A percentile compares a stretch with the other conserved stretches of the same genome.
These are phyloP conservation scores for Ensete ventricosum DNA, from an alignment of 176 grass and related monocot genomes.

Conservation along the genomic window DNA sequence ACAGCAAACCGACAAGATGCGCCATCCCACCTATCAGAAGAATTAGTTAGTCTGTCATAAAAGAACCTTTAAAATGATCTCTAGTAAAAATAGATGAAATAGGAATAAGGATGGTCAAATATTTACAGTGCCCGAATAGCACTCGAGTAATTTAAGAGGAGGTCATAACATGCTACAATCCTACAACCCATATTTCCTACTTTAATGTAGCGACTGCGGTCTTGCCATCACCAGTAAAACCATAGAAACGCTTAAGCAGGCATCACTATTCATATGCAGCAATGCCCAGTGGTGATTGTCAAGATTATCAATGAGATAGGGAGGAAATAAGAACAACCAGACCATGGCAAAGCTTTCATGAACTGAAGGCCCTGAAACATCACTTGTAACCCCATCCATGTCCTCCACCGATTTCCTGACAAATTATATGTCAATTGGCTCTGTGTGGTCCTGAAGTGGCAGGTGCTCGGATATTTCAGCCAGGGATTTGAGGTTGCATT, in stretches of 20 bases:
- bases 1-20: not conserved
- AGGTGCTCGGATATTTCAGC: not conserved
- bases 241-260: not conserved
- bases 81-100: not conserved
- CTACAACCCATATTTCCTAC: not conserved
- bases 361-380: too few relatives aligned
- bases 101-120: not conserved
- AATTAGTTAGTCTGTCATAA: not conserved
- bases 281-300: not conserved
- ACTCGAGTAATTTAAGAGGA: not conserved
- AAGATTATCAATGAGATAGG: not conserved
- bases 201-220: not conserved
- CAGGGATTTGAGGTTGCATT: conserved; percentile 3
- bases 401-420: not conserved
- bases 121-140: not conserved
- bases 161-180: not conserved
- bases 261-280: not conserved
- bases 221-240: not conserved
- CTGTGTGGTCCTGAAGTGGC: not conserved
- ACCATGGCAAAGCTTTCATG: not conserved
- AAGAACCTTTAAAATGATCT: not conserved
- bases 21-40: not conserved
- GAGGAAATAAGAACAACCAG: not conserved
- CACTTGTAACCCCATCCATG: not conserved
- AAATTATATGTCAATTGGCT: not conserved